Base-by-base conservation (phyloP, 108 stramenopile genomes). In the Hondaea fermentalgiana region DNA sequence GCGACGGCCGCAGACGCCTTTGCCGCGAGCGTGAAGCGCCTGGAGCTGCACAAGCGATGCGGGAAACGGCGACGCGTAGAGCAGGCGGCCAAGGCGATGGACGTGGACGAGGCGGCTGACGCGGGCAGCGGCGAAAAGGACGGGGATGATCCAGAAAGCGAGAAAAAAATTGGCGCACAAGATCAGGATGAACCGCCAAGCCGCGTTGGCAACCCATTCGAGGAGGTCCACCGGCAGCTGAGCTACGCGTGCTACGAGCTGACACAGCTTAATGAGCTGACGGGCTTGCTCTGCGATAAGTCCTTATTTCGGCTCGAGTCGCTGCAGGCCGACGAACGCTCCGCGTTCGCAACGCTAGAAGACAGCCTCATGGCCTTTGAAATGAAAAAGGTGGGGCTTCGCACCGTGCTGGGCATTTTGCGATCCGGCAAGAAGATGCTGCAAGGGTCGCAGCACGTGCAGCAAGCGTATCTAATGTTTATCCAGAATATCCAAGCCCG, bases 281-380 rank as follows among this genome's bases (percentile, higher is more conserved):
- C 76, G 0, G 28, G 28, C 17, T 23, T 83, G 19, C 45, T 83
- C 17, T 83, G 76, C 76, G 76, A 83, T 8, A 47, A 83, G 28
- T 83, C 76, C 6, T 3, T 83, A 6, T 83, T 83, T 23, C 19
- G 51, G 51, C 51, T 83, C 1, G 76, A 83, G 76, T 6, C 45
- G 17, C 51, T 83, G 10, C 76, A 83, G 76, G 45, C 76, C 3
- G 76, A 83, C 51, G 76, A 83, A 4, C 19, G 51, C 23, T 53
- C 76, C 23, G 76, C 49, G 51, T 17, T 83, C 14, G 49, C 17
- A 12, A 53, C 45, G 19, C 51, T 83, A 6, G 4, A 47, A 23
- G 76, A 83, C 51, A 53, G 76, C 28, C 51, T 83, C 16, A 83
- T 83, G 76, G 76, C 76, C 23, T 83, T 83, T 83, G 76, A 83